These are phyloP conservation scores for Pulveroboletus sp. DNA, from an alignment of 768 basidiomycete genomes.

Conservation along the genomic window DNA sequence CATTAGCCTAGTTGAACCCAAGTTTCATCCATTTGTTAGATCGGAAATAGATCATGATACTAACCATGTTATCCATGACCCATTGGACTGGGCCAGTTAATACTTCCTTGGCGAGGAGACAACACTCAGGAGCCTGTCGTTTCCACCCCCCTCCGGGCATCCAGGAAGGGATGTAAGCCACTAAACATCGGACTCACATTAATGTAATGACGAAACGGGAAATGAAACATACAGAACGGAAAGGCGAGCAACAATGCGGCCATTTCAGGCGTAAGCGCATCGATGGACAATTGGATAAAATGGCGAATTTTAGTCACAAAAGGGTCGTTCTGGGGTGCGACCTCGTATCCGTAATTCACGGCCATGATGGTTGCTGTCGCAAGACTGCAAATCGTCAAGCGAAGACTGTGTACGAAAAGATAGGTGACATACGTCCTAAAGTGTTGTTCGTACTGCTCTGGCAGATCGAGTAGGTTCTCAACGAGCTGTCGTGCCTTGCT, in stretches of 20 bases:
- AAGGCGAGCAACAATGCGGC: conserved; percentile 19
- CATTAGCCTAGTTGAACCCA: conserved; percentile 11
- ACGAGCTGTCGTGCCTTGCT: conserved; percentile 21
- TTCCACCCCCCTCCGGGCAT: conserved; percentile 32
- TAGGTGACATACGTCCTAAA: conserved; percentile 22
- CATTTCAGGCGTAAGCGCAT: conserved; percentile 20
- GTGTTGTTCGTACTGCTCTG: conserved; percentile 18
- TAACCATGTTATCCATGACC: conserved; percentile 24
- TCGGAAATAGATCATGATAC: background rate
- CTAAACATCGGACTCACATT: conserved; percentile 1
- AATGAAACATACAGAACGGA: conserved; percentile 23
- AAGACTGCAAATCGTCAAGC: conserved; percentile 13
- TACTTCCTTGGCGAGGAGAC: conserved; percentile 22
- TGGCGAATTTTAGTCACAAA: conserved; percentile 21
- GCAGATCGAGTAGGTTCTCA: conserved; percentile 17
- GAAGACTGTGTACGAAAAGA: background rate
- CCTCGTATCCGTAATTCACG: conserved; percentile 25
- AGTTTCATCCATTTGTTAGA: background rate
- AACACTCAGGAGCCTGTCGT: conserved; percentile 12
- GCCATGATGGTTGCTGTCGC: conserved; percentile 24
- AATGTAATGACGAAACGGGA: background rate
- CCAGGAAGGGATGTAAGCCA: conserved; percentile 32
- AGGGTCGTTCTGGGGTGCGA: conserved; percentile 22
- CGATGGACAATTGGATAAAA: conserved; percentile 8
- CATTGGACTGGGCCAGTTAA: conserved; percentile 18